These are phyloP conservation scores for Colletotrichum melonis DNA, from an alignment of 2,329 filamentous ascomycete genomes.

Conservation along the genomic window DNA sequence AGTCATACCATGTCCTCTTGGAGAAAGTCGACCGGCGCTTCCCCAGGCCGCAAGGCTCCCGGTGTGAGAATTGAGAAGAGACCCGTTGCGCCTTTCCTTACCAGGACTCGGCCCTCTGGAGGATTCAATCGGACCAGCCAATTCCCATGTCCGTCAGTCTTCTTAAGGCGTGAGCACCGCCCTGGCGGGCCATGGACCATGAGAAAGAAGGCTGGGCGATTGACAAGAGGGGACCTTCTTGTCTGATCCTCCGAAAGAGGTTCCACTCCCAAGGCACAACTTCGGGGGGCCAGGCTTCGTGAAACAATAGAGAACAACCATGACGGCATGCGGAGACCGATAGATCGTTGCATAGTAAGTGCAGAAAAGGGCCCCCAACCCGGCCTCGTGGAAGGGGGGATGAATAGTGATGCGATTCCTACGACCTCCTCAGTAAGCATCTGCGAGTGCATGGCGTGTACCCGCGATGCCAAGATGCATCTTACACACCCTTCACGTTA, in stretches of 20 bases:
- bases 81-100: constrained; percentile 14
- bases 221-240: neutral
- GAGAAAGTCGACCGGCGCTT: neutral
- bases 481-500: constrained; percentile 11
- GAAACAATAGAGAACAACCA: neutral
- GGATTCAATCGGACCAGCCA: constrained; percentile 2
- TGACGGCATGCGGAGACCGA: constrained; percentile 20
- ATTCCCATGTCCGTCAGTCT: neutral
- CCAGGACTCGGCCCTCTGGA: constrained; percentile 19
- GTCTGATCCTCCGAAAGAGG: neutral
- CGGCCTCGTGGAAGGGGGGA: neutral
- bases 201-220: neutral
- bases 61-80: constrained; percentile 13
- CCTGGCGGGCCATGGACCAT: neutral
- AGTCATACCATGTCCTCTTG: neutral
- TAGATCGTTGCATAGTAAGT: neutral
- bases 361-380: neutral
- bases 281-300: neutral
- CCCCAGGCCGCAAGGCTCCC: constrained; percentile 8
- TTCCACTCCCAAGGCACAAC: constrained; percentile 3
- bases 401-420: neutral
- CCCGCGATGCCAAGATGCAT: constrained; percentile 24
- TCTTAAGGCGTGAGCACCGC: neutral
- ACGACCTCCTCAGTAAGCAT: constrained; percentile 2
- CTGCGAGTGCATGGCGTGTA: constrained; percentile 5